Conservation (phyloP, 805 yeast species). For the Torulaspora gathmanii region DNA sequence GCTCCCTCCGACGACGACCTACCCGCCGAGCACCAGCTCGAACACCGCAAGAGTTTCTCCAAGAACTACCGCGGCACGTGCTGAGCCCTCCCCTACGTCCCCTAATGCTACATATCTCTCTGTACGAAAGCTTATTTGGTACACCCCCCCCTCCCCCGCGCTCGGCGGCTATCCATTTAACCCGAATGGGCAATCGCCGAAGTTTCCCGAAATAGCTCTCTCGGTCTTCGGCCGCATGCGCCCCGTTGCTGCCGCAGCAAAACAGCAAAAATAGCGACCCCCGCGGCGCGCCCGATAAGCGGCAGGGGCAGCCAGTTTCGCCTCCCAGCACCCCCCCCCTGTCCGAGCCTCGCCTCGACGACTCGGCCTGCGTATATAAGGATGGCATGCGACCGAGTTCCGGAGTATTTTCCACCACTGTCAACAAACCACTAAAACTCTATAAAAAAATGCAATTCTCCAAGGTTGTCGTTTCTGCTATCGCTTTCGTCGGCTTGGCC, state of each 20-base stretch:
- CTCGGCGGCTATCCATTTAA: slow-evolving; percentile 1
- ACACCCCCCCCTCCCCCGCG: neutral
- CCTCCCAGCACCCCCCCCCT: neutral
- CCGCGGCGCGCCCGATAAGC: no score
- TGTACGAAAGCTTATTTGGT: neutral
- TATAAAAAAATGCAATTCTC: slow-evolving; percentile 25
- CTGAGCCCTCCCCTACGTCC: slow-evolving; percentile 4
- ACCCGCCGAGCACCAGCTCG: slow-evolving; percentile 9
- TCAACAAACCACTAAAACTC: neutral
- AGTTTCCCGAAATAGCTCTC: neutral
- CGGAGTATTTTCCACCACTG: neutral
- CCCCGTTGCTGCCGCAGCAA: neutral
- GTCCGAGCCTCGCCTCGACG: neutral
- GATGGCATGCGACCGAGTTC: no score
- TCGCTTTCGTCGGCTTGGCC: slow-evolving; percentile 21
- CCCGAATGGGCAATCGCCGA: neutral
- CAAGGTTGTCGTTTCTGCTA: slow-evolving; percentile 20
- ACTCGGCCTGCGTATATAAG: neutral
- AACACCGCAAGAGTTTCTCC: slow-evolving; percentile 13
- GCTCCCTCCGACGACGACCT: slow-evolving; percentile 17
- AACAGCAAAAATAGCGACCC: no score
- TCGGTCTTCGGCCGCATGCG: neutral
- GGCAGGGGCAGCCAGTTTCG: neutral
- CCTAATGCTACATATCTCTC: neutral
- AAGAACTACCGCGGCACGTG: slow-evolving; percentile 34